Evolutionary conservation across 2,329 filamentous ascomycete species (phyloP).

Genomic region (Alternaria dauci): DNA sequence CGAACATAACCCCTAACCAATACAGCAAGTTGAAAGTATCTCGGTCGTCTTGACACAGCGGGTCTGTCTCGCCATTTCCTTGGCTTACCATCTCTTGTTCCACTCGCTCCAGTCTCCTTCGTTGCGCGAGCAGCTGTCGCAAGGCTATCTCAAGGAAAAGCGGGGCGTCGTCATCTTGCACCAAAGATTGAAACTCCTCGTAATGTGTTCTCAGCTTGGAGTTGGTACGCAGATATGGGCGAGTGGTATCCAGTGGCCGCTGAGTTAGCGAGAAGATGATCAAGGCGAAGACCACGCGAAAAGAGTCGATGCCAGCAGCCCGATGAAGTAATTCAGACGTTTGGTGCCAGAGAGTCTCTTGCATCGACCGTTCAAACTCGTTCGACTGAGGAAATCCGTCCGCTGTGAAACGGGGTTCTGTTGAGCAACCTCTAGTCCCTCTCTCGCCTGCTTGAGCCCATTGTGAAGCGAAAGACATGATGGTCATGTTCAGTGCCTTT

Average conservation of each 20-base stretch:
- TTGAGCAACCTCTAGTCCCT: constrained; percentile 15
- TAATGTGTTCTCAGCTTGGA: neutral
- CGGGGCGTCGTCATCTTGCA: constrained; percentile 15
- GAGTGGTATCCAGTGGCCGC: constrained; percentile 40
- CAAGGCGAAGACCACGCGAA: constrained; percentile 54
- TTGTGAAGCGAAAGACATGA: constrained; percentile 63
- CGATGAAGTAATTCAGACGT: constrained; percentile 50
- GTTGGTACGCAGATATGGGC: neutral
- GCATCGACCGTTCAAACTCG: constrained; percentile 49
- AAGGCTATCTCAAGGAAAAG: constrained; percentile 14
- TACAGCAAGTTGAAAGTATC: constrained; percentile 63
- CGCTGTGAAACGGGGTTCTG: constrained; percentile 28
- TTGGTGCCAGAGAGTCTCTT: constrained; percentile 53
- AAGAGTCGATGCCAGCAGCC: constrained; percentile 51
- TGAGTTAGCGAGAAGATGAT: constrained; percentile 57
- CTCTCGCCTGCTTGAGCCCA: constrained; percentile 50
- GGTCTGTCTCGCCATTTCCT: constrained; percentile 20
- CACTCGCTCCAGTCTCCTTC: constrained; percentile 10
- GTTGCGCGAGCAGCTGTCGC: constrained; percentile 16
- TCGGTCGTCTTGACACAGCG: constrained; percentile 45
- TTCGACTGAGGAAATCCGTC: constrained; percentile 11
- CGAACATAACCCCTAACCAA: constrained; percentile 68
- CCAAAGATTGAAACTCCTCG: constrained; percentile 9
- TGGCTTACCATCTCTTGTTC: constrained; percentile 19
- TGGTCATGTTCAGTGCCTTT: constrained; percentile 58